These are phyloP conservation scores for Simmondsia chinensis DNA, from an alignment of 148 eudicot species.

Conservation along the genomic window DNA sequence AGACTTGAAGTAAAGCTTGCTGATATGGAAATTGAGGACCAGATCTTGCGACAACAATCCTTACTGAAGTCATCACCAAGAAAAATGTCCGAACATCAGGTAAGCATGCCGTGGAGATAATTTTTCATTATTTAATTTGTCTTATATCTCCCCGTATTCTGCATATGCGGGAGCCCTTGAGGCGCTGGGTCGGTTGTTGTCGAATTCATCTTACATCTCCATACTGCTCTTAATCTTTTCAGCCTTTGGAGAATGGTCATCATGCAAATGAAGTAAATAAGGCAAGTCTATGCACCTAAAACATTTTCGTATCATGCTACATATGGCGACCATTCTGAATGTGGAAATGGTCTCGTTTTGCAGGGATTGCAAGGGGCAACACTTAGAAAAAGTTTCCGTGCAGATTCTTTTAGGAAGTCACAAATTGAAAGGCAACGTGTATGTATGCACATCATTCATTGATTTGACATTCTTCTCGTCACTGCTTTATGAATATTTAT, in stretches of 20 bases:
- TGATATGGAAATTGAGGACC: slow-evolving; percentile 50
- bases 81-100: slow-evolving; percentile 44
- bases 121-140: slow-evolving; percentile 1
- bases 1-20: slow-evolving; percentile 78
- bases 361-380: slow-evolving; percentile 43
- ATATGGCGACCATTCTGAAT: neutral
- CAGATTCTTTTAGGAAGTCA: slow-evolving; percentile 61
- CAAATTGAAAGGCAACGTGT: slow-evolving; percentile 65
- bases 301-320: neutral
- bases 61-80: slow-evolving; percentile 29
- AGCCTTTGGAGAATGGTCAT: slow-evolving; percentile 43
- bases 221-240: slow-evolving; percentile 17
- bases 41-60: slow-evolving; percentile 44
- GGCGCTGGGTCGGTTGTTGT: no score
- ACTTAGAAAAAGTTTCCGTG: slow-evolving; percentile 40
- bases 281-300: slow-evolving; percentile 3
- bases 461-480: neutral
- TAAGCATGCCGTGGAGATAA: slow-evolving; percentile 6
- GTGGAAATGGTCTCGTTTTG: slow-evolving; percentile 2
- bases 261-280: slow-evolving; percentile 24
- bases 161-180: no score
- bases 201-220: no score
- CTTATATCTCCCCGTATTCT: slow-evolving; percentile 3
- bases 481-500: no score
- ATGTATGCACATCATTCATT: slow-evolving; percentile 14